Percentiles rank a stretch among this genome's conserved stretches.
phyloP scores from a whole-genome alignment of 176 grass and related monocot genomes.

The Saccharum spontaneum region DNA sequence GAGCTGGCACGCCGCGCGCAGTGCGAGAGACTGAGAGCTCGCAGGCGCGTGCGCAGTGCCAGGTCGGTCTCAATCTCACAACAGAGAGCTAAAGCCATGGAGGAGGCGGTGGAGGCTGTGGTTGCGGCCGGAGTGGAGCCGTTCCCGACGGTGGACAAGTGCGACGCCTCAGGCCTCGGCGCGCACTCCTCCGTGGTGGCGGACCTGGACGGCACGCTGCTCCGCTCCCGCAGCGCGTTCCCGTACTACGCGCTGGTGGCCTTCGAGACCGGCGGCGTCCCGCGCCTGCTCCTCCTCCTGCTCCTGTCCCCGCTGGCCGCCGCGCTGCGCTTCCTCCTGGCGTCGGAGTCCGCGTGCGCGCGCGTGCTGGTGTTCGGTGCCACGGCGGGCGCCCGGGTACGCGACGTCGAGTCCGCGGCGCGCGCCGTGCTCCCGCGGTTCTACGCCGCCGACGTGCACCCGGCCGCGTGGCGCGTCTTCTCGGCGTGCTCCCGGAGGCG shows the following conservation, averaged over 20 bases:
- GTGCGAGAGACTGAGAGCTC: not conserved
- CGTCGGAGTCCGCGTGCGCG: conserved; percentile 47
- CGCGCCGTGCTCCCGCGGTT: conserved; percentile 63
- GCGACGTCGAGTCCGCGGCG: conserved; percentile 57
- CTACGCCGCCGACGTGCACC: conserved; percentile 62
- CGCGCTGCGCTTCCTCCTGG: conserved; percentile 23
- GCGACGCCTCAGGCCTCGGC: conserved; percentile 52
- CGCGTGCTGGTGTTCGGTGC: conserved; percentile 63
- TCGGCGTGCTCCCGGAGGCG: conserved; percentile 21
- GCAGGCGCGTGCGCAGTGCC: not conserved
- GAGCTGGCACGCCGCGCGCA: not conserved
- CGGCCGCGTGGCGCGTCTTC: conserved; percentile 46
- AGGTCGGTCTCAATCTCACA: not conserved
- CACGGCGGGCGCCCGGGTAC: conserved; percentile 33
- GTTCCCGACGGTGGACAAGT: conserved; percentile 71
- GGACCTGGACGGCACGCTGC: conserved; percentile 69
- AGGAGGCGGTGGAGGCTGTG: conserved; percentile 14
- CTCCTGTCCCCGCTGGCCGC: conserved; percentile 45
- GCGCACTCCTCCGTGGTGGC: conserved; percentile 63
- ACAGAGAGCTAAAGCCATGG: not conserved
- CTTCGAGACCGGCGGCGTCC: conserved; percentile 64
- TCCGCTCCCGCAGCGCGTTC: conserved; percentile 64
- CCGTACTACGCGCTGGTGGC: conserved; percentile 83
- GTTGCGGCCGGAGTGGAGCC: conserved; percentile 38
- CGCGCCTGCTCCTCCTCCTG: conserved; percentile 60